Conservation (phyloP, 345 rosid species). For the Eucalyptus caleyi region DNA sequence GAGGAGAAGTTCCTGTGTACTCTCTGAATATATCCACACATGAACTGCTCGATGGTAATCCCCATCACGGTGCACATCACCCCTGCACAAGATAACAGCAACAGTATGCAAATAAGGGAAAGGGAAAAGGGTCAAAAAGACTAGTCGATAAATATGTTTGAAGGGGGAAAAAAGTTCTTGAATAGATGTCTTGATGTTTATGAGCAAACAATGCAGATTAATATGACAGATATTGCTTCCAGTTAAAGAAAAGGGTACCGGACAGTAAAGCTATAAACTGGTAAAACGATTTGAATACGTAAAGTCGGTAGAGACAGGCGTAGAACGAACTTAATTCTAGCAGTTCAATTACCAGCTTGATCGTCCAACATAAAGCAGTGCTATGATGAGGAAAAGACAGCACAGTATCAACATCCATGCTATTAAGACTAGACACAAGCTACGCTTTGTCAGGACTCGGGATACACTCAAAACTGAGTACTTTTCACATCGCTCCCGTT, state of each 20-base stretch:
- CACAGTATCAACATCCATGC: not conserved
- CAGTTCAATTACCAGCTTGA: not conserved
- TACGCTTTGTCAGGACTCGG: not conserved
- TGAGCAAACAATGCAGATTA: not conserved
- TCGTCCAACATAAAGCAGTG: not conserved
- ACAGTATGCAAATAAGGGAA: not conserved
- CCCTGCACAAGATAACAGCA: conserved; percentile 10
- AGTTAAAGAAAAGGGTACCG: not conserved
- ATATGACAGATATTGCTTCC: not conserved
- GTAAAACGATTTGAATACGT: not conserved
- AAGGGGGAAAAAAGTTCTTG: not conserved
- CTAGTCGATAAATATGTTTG: not conserved
- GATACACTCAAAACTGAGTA: not conserved
- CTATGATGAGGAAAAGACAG: not conserved
- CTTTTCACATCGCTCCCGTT: not conserved
- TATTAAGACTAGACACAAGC: not conserved
- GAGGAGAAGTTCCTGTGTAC: conserved; percentile 64
- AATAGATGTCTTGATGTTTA: not conserved
- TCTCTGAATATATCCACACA: conserved; percentile 80
- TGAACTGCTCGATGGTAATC: conserved; percentile 91
- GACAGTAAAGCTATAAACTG: not conserved
- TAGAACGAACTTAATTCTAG: not conserved
- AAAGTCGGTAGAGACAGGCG: not conserved
- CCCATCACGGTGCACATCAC: conserved; percentile 75
- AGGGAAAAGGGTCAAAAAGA: not conserved